Base-by-base conservation (phyloP, 2,329 filamentous ascomycete species). In the Aspergillus pseudoterreus region DNA sequence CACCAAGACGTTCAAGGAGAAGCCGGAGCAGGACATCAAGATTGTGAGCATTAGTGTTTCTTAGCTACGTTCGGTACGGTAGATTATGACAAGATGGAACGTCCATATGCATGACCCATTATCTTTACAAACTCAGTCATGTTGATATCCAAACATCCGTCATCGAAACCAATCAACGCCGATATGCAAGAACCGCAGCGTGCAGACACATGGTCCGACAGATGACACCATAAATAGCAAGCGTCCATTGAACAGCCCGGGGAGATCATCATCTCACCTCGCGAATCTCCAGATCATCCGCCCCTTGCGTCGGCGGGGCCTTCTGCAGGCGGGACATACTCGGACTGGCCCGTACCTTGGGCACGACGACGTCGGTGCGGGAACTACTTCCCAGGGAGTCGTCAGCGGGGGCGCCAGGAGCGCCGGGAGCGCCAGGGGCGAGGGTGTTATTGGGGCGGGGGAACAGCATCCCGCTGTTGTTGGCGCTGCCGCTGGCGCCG, bases 21-120 rank as follows among this genome's bases (percentile, higher is more conserved):
- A 92, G 76, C 94, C 94, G 0, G 89, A 95, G 70, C 91, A 96
- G 65, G 94, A 99, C 69, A 92, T 99, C 64, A 97, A 96, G 75
- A 95, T 99, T 60, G 83, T 99, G 52, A 96, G 89, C 68, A 95
- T 99, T 61, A 68, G 55, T 35, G 52, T 68, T 17, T 63, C 63
- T 12, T 68, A 30, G 27, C 27, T 30, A 30, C 10, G 8, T 30
- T 10, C 27, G 11, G 33, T 58, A 60, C 58, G 55, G 56, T 55
- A 45, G 30, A 43, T 56, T 52, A 57, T 59, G 59, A 57, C 57
- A 58, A 56, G 42, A 39, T 36, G 22, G 47, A 36, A 33, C 3
- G 19, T 4, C 19, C 19, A 19, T 19, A 19, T 19, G 19, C 43
- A 45, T 22, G 11, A 24, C 27, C 27, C 27, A 32, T 24, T 22